Evolutionary conservation across 371 early-diverging fungal species (phyloP).

Genomic region (Mucor lusitanicus): DNA sequence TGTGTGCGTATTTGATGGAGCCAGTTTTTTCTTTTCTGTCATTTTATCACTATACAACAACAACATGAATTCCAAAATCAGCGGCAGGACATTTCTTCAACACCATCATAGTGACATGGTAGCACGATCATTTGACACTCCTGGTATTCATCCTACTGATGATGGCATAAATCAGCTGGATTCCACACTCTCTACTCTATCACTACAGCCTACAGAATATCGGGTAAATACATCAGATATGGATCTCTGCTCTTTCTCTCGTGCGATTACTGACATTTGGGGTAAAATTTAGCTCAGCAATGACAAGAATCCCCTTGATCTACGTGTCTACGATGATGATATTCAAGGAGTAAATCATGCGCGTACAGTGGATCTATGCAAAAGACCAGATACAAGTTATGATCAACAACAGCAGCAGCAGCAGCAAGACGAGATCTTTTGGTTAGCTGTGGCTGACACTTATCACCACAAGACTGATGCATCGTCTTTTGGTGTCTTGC

Average conservation of each 20-base stretch:
- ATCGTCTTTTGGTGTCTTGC: constrained; percentile 42
- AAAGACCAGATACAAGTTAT: background rate
- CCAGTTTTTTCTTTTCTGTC: background rate
- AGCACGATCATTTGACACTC: background rate
- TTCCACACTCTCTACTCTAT: background rate
- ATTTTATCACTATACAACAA: background rate
- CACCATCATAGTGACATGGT: background rate
- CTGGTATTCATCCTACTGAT: background rate
- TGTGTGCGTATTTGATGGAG: background rate
- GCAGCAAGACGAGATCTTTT: constrained; percentile 1
- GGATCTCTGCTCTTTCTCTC: background rate
- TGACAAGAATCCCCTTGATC: background rate
- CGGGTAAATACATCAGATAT: background rate
- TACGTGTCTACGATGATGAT: background rate
- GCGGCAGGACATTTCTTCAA: background rate
- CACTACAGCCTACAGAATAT: background rate
- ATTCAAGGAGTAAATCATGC: background rate
- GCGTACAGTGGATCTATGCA: background rate
- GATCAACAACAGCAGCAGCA: background rate
- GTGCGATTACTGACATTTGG: background rate
- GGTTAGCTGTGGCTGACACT: constrained; percentile 34
- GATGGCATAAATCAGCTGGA: background rate
- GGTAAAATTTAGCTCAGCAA: background rate
- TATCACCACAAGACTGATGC: constrained; percentile 3
- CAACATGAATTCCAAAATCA: background rate